phyloP scores from a whole-genome alignment of 768 basidiomycete species.

The Psilocybe azurescens region DNA sequence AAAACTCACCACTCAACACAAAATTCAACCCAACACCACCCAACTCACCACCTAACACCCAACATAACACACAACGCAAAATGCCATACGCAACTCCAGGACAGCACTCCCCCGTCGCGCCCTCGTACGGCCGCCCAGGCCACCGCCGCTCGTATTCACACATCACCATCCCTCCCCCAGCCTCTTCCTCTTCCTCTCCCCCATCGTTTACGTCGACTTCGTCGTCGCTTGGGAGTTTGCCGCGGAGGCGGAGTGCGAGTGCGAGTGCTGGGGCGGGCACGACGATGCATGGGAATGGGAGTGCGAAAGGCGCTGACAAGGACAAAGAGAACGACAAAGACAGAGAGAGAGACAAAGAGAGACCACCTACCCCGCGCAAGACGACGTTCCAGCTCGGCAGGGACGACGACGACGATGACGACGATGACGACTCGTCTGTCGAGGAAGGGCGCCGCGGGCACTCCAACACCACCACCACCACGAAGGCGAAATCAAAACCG shows the following conservation, averaged over 20 bases:
- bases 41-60: neutral
- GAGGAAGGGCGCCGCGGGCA: conserved; percentile 23
- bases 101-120: neutral
- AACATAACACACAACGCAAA: neutral
- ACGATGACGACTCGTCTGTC: conserved; percentile 24
- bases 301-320: neutral
- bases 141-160: conserved; percentile 42
- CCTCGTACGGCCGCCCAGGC: conserved; percentile 32
- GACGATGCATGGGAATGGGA: neutral
- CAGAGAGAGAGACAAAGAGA: no score
- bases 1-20: neutral
- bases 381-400: conserved; percentile 41
- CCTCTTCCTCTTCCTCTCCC: neutral
- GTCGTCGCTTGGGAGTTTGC: conserved; percentile 3
- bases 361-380: conserved; percentile 15
- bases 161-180: neutral
- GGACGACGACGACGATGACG: conserved; percentile 39
- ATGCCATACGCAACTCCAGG: neutral
- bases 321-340: no score
- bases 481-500: neutral
- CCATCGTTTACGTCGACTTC: conserved; percentile 9
- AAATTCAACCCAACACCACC: no score
- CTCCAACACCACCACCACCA: conserved; percentile 3
- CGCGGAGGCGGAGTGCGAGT: neutral
- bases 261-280: neutral